Base-by-base conservation (phyloP, 2,329 filamentous ascomycete species). In the Madurella mycetomatis region DNA sequence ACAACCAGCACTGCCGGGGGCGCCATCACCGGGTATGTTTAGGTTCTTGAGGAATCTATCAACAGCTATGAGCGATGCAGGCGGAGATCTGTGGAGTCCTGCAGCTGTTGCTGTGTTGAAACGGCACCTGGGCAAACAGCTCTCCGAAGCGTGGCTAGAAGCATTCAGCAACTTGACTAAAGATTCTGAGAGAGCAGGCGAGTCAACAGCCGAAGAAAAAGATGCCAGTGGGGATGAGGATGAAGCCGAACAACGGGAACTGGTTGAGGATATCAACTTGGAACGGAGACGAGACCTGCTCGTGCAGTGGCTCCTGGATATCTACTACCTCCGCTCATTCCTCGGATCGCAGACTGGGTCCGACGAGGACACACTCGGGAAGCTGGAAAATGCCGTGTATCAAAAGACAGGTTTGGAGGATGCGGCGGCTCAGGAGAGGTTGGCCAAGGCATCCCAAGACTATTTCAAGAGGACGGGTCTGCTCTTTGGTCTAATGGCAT, bases 401-500 rank as follows among this genome's bases (percentile, higher is more conserved):
- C 62, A 72, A 39, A 75, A 71, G 41, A 73, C 74, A 1, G 77
- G 75, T 2, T 64, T 86, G 7, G 78, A 78, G 0, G 66, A 79
- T 4, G 75, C 79, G 30, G 69, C 75, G 11, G 72, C 70, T 5
- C 73, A 72, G 15, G 70, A 77, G 43, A 81, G 81, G 58, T 69
- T 95, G 39, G 70, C 67, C 61, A 87, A 86, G 69, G 74, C 78
- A 15, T 82, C 89, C 5, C 75, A 78, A 44, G 89, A 92, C 49
- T 95, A 94, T 69, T 94, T 89, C 84, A 89, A 87, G 73, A 83
- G 87, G 64, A 94, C 88, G 11, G 86, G 82, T 68, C 70, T 96
- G 59, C 70, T 96, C 25, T 96, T 96, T 72, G 90, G 88, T 2
- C 73, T 95, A 53, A 72, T 96, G 60, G 78, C 77, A 57, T 59